phyloP scores from a whole-genome alignment of 345 rosid genomes.

The Dovyalis caffra region DNA sequence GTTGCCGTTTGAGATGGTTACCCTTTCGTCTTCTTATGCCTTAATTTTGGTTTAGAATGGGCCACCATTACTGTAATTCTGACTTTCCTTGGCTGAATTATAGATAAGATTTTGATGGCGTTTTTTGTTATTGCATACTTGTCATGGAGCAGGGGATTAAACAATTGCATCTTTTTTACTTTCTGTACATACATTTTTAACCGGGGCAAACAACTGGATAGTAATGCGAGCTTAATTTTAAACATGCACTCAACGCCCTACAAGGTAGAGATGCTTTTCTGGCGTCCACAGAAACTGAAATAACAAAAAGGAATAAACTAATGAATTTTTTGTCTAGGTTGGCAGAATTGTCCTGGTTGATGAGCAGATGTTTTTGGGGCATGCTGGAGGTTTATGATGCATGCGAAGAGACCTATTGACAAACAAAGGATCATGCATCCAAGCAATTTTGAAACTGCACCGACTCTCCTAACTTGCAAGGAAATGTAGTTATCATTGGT shows the following conservation, averaged over 20 bases:
- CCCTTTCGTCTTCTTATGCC: background rate
- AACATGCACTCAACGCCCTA: background rate
- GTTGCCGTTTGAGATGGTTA: background rate
- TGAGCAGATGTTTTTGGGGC: background rate
- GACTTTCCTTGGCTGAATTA: background rate
- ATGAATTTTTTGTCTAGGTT: background rate
- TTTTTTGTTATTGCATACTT: background rate
- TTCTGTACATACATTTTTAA: background rate
- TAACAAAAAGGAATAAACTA: background rate
- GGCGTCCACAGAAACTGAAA: background rate
- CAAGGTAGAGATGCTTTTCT: background rate
- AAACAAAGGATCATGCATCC: background rate
- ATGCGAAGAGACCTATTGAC: background rate
- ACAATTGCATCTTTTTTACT: background rate
- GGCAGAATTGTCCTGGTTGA: background rate
- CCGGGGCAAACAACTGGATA: too few relatives aligned
- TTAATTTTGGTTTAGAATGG: background rate
- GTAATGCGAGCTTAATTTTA: too few relatives aligned
- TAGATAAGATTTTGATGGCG: background rate
- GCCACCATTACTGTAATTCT: background rate
- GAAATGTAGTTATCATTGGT: too few relatives aligned
- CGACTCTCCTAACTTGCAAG: background rate
- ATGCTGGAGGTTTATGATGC: background rate
- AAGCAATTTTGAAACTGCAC: background rate
- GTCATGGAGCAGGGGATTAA: background rate